phyloP scores from a whole-genome alignment of 495 filamentous ascomycete genomes.

The Penicillium ochrochloron region DNA sequence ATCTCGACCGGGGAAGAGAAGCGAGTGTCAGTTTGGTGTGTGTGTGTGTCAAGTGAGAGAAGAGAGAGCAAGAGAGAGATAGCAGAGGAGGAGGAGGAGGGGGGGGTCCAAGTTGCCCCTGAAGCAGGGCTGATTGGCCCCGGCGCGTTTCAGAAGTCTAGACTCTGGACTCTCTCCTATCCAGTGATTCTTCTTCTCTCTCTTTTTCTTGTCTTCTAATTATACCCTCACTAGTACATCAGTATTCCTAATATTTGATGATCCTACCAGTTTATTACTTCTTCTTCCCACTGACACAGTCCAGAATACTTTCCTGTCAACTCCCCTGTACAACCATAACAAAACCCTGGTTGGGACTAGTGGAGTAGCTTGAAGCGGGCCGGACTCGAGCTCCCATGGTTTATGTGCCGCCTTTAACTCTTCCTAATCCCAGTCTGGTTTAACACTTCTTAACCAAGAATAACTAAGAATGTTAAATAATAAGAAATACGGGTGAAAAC shows the following conservation, averaged over 20 bases:
- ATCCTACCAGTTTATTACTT: background rate
- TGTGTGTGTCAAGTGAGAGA: no score
- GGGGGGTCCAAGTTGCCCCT: conserved; percentile 18
- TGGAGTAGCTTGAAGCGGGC: conserved; percentile 14
- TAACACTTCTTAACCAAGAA: background rate
- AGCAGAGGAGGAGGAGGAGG: background rate
- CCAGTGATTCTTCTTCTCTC: background rate
- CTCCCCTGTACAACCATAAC: background rate
- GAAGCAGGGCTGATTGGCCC: conserved; percentile 24
- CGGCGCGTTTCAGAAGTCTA: conserved; percentile 30
- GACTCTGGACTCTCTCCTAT: conserved; percentile 7
- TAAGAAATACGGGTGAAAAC: background rate
- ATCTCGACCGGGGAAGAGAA: conserved; percentile 9
- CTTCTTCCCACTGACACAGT: background rate
- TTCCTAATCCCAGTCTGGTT: background rate
- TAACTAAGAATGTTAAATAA: background rate
- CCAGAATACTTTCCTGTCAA: background rate
- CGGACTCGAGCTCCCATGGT: conserved; percentile 7
- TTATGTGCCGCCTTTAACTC: background rate
- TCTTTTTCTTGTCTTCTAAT: background rate
- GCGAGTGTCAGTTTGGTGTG: background rate
- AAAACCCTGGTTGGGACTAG: background rate
- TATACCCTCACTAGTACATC: background rate
- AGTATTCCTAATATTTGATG: background rate
- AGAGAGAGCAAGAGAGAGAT: background rate